Conservation (phyloP, 306 rosid species). For the Cucurbita ficifolia region DNA sequence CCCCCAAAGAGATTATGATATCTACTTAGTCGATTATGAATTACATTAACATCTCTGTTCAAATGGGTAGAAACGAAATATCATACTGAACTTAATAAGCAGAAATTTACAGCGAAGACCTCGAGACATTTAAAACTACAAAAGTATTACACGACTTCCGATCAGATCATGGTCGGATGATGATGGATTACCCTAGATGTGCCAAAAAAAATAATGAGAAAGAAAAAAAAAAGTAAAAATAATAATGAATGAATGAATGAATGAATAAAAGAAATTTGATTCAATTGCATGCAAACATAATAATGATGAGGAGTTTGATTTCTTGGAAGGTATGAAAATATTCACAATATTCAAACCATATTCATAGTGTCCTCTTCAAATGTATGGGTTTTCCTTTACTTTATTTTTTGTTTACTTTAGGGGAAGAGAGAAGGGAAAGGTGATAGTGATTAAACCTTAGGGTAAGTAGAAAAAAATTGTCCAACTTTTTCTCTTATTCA, state of each 20-base stretch:
- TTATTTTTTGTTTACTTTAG: constrained; percentile 25
- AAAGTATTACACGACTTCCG: neutral
- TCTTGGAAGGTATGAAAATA: neutral
- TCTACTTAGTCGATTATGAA: no score
- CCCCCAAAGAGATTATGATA: no score
- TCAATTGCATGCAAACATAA: neutral
- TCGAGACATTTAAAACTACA: neutral
- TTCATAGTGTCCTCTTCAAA: constrained; percentile 35
- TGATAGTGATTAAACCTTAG: constrained; percentile 13
- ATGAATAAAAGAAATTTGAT: neutral
- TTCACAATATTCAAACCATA: neutral
- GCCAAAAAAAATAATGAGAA: neutral
- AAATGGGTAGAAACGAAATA: no score
- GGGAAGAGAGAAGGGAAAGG: constrained; percentile 30
- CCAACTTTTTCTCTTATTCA: neutral
- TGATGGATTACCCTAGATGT: neutral
- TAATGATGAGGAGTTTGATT: constrained; percentile 1
- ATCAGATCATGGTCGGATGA: no score
- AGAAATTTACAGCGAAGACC: neutral
- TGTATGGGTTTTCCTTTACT: constrained; percentile 7
- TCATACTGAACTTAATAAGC: no score
- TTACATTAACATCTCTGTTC: no score
- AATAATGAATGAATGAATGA: neutral
- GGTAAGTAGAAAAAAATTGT: neutral
- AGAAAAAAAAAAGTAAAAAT: neutral